Evolutionary conservation across 1,284 basidiomycete genomes (phyloP).

Genomic region (Tilletia setariae): DNA sequence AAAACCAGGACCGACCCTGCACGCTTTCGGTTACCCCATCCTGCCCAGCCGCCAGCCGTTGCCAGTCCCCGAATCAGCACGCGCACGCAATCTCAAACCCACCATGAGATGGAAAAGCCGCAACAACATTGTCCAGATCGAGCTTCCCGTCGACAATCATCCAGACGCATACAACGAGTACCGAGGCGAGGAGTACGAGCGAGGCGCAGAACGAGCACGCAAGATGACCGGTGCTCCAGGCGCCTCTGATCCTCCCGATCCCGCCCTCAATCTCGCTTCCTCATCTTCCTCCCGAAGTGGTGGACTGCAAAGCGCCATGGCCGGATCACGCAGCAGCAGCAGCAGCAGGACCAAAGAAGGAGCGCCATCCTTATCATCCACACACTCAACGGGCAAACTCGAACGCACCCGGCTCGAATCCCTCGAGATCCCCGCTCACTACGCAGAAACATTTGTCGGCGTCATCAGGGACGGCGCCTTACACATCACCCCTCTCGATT

Average conservation of each 20-base stretch:
- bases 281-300: not conserved
- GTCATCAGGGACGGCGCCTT: conserved; percentile 45
- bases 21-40: conserved; percentile 51
- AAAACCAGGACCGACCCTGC: conserved; percentile 24
- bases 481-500: conserved; percentile 45
- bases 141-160: conserved; percentile 48
- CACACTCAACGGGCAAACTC: conserved; percentile 19
- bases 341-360: not conserved
- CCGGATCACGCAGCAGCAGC: not conserved
- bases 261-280: not conserved
- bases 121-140: conserved; percentile 48
- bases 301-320: not conserved
- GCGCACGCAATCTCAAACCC: conserved; percentile 38
- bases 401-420: conserved; percentile 49
- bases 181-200: conserved; percentile 38
- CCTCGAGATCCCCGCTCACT: conserved; percentile 23
- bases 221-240: conserved; percentile 7
- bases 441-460: conserved; percentile 34
- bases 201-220: conserved; percentile 17
- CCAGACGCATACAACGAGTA: conserved; percentile 48
- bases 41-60: conserved; percentile 42
- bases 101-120: conserved; percentile 46
- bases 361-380: not conserved
- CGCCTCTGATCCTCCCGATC: not conserved
- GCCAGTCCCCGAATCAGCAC: conserved; percentile 45